These are phyloP conservation scores for Mycena epipterygia DNA, from an alignment of 768 basidiomycete species.

Conservation along the genomic window DNA sequence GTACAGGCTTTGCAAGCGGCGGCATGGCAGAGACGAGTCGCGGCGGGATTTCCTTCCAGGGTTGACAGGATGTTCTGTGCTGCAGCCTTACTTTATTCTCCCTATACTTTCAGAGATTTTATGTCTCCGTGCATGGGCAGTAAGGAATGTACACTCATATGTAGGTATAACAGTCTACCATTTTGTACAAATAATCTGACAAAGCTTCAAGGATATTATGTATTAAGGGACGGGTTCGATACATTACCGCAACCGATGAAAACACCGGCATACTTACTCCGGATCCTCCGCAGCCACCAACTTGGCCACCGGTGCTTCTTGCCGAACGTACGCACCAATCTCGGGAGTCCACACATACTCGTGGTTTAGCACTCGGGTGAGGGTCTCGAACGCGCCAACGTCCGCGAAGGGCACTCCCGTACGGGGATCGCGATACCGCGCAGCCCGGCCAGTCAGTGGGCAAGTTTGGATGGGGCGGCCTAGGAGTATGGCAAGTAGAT, in stretches of 20 bases:
- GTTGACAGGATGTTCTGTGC: neutral
- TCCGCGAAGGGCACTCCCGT: constrained; percentile 87
- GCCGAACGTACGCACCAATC: constrained; percentile 58
- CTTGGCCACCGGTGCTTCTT: constrained; percentile 34
- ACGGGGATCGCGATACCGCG: constrained; percentile 84
- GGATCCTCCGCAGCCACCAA: neutral
- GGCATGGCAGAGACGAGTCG: constrained; percentile 88
- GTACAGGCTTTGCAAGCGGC: constrained; percentile 96
- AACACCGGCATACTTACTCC: neutral
- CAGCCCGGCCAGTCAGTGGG: constrained; percentile 83
- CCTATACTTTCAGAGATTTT: too few relatives aligned
- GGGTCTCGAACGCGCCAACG: constrained; percentile 70
- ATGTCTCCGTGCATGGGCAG: too few relatives aligned
- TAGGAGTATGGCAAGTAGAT: constrained; percentile 43
- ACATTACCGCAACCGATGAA: neutral
- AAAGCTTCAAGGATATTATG: too few relatives aligned
- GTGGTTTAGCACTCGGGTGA: constrained; percentile 74
- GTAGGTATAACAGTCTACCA: too few relatives aligned
- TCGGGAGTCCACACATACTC: constrained; percentile 77
- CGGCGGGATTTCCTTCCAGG: constrained; percentile 90
- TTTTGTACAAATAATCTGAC: too few relatives aligned
- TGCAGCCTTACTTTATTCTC: too few relatives aligned
- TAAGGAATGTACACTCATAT: too few relatives aligned
- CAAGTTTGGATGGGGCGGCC: constrained; percentile 78
- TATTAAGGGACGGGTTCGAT: too few relatives aligned